phyloP scores from a whole-genome alignment of 179 eudicot genomes.

The Heliamphora pulchella region DNA sequence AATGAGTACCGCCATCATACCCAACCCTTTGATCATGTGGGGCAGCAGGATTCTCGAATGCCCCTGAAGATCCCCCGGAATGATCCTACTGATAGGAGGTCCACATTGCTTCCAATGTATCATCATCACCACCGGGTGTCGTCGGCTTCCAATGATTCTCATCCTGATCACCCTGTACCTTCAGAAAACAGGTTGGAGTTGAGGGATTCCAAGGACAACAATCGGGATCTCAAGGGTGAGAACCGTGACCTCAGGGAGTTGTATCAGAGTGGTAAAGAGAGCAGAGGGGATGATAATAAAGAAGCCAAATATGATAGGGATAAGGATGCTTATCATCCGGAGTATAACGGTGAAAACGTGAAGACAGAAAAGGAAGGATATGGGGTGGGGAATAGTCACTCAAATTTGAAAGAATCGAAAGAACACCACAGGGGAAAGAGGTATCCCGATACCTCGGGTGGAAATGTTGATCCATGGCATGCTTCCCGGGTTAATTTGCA shows the following conservation, averaged over 20 bases:
- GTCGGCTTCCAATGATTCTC: slow-evolving; percentile 36
- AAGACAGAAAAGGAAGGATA: slow-evolving; percentile 58
- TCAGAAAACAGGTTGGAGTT: slow-evolving; percentile 48
- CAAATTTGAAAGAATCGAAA: slow-evolving; percentile 51
- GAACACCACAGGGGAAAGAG: slow-evolving; percentile 60
- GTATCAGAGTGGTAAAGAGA: slow-evolving; percentile 45
- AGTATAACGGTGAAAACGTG: slow-evolving; percentile 45
- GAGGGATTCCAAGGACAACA: slow-evolving; percentile 45
- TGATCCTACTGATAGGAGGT: slow-evolving; percentile 46
- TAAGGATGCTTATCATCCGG: slow-evolving; percentile 34
- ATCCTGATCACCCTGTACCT: slow-evolving; percentile 33
- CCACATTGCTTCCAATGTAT: slow-evolving; percentile 58
- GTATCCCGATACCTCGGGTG: slow-evolving; percentile 47
- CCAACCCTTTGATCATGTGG: slow-evolving; percentile 23
- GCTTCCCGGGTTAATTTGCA: slow-evolving; percentile 35
- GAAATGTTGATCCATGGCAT: slow-evolving; percentile 42
- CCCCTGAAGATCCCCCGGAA: slow-evolving; percentile 42
- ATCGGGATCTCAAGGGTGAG: slow-evolving; percentile 50
- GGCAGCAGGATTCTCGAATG: slow-evolving; percentile 39
- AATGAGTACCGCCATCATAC: slow-evolving; percentile 26
- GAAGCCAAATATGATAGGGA: slow-evolving; percentile 48
- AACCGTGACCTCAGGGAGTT: slow-evolving; percentile 44
- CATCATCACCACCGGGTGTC: slow-evolving; percentile 49
- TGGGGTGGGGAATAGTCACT: slow-evolving; percentile 33
- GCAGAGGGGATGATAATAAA: slow-evolving; percentile 48